Conservation (phyloP, 2,329 filamentous ascomycete genomes). For the Sporothrix variecibatus region DNA sequence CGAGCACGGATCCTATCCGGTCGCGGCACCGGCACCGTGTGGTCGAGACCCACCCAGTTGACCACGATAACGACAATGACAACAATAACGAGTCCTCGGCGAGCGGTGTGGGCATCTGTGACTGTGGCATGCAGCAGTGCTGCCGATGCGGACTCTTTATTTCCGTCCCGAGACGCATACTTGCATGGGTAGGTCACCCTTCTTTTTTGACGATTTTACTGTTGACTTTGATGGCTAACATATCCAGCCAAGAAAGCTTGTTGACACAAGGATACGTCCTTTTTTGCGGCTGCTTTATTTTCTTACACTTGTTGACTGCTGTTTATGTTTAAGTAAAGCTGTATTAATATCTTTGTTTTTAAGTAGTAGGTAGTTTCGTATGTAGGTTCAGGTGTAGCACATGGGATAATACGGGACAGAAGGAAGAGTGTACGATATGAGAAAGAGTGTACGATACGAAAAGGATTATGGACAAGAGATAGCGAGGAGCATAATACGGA, state of each 20-base stretch:
- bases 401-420: not conserved
- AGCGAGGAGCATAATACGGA: not conserved
- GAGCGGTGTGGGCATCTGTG: slow-evolving; percentile 1
- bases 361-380: not conserved
- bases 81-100: not conserved
- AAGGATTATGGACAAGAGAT: not conserved
- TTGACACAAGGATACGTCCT: not conserved
- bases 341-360: not conserved
- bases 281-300: not conserved
- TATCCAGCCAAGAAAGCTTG: not conserved
- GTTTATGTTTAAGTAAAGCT: not conserved
- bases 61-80: slow-evolving; percentile 10
- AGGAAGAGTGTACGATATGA: not conserved
- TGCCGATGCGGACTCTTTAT: slow-evolving; percentile 22
- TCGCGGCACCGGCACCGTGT: slow-evolving; percentile 62
- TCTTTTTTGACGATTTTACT: not conserved
- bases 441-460: not conserved
- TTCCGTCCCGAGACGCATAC: slow-evolving; percentile 20
- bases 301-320: not conserved
- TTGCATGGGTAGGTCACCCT: not conserved
- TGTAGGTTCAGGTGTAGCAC: not conserved
- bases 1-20: slow-evolving; percentile 44
- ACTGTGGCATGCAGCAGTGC: slow-evolving; percentile 29
- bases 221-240: not conserved
- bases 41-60: slow-evolving; percentile 35